Conservation (phyloP, 257 asterid species). For the Hygrophila difformis region DNA sequence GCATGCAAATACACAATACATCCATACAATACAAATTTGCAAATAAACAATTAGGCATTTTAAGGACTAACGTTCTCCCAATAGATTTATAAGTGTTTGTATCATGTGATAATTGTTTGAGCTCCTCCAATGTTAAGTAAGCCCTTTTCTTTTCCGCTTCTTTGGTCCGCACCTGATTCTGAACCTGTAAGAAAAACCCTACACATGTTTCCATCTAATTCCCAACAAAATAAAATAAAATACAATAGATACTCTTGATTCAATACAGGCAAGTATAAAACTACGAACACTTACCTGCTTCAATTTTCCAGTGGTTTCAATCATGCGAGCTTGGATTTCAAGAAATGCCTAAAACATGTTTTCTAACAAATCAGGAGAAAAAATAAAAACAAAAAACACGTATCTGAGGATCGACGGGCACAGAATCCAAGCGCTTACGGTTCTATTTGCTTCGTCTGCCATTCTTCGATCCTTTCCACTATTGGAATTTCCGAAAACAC, state of each 20-base stretch:
- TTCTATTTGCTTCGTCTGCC: slow-evolving; percentile 86
- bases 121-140: slow-evolving; percentile 87
- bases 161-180: slow-evolving; percentile 71
- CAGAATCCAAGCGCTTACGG: slow-evolving; percentile 28
- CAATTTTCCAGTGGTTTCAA: slow-evolving; percentile 74
- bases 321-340: slow-evolving; percentile 90
- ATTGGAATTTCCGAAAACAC: too few relatives aligned
- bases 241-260: neutral
- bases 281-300: slow-evolving; percentile 56
- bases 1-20: neutral
- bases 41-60: too few relatives aligned
- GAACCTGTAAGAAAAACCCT: slow-evolving; percentile 40
- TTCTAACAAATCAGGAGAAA: neutral
- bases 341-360: slow-evolving; percentile 62
- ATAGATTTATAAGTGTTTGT: slow-evolving; percentile 81
- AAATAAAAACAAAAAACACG: neutral
- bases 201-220: neutral
- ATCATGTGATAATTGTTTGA: slow-evolving; percentile 61
- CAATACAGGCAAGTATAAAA: neutral
- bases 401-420: neutral
- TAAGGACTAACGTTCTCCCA: slow-evolving; percentile 52
- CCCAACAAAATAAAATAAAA: too few relatives aligned
- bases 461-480: too few relatives aligned
- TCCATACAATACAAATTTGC: neutral
- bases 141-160: slow-evolving; percentile 92